Percentiles rank a stretch among this genome's conserved stretches.
phyloP scores from a whole-genome alignment of 1,139 yeast genomes.

The Kodamaea derodonti region DNA sequence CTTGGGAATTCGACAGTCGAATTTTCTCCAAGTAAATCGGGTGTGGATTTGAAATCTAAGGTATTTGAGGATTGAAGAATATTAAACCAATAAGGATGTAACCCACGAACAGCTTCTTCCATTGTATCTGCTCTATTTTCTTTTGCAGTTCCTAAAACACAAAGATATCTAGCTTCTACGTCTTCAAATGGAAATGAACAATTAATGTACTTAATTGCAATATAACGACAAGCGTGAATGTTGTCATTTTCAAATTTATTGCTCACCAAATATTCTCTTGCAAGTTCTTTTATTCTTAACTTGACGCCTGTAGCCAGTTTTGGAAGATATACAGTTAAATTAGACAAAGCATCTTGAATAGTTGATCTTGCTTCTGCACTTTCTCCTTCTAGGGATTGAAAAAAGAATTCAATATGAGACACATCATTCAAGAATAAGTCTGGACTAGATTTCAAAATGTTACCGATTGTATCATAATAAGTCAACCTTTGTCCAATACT shows the following conservation, averaged over 20 bases:
- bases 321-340: constrained; percentile 50
- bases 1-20: constrained; percentile 40
- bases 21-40: constrained; percentile 35
- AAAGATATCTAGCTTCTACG: constrained; percentile 62
- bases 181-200: constrained; percentile 67
- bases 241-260: constrained; percentile 18
- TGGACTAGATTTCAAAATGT: constrained; percentile 51
- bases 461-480: constrained; percentile 78
- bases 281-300: constrained; percentile 37
- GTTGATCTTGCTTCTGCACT: constrained; percentile 58
- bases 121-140: constrained; percentile 65
- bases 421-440: constrained; percentile 43
- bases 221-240: constrained; percentile 47
- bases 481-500: constrained; percentile 47
- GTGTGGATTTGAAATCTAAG: constrained; percentile 38
- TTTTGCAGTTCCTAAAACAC: constrained; percentile 60
- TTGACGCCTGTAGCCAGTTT: constrained; percentile 37
- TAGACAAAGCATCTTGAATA: constrained; percentile 69
- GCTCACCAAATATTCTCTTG: constrained; percentile 35
- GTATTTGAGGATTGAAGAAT: constrained; percentile 36
- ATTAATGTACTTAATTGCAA: constrained; percentile 64
- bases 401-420: constrained; percentile 58
- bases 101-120: constrained; percentile 80
- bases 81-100: constrained; percentile 72
- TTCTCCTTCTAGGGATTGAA: constrained; percentile 71